A percentile compares a stretch with the other conserved stretches of the same genome.
These are phyloP conservation scores for Diaporthe sp. DNA, from an alignment of 2,329 filamentous ascomycete species.

Conservation along the genomic window DNA sequence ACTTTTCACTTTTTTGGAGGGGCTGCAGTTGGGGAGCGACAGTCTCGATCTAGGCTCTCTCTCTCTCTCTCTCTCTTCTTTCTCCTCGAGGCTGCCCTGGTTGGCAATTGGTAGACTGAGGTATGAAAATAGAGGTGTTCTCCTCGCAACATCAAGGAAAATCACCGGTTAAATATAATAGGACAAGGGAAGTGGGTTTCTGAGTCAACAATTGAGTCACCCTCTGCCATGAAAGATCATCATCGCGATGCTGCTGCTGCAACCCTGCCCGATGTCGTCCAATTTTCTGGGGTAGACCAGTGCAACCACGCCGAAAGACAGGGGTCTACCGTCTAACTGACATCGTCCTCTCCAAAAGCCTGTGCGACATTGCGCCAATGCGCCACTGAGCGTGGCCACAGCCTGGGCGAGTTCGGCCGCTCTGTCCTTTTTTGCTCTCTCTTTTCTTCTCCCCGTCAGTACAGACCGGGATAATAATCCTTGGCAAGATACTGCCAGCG, in stretches of 20 bases:
- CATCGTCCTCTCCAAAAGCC: background rate
- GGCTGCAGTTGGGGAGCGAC: background rate
- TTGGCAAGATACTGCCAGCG: background rate
- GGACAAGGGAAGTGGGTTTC: background rate
- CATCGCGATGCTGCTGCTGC: constrained; percentile 18
- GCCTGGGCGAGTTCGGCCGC: constrained; percentile 13
- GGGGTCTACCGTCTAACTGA: background rate
- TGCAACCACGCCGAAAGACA: background rate
- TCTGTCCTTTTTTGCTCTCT: background rate
- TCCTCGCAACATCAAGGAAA: background rate
- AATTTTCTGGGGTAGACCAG: constrained; percentile 38
- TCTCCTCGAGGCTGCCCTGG: background rate
- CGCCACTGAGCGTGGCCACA: background rate
- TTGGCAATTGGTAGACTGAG: background rate
- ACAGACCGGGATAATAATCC: background rate
- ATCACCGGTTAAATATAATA: background rate
- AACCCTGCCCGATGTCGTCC: constrained; percentile 27
- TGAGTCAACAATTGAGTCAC: constrained; percentile 36
- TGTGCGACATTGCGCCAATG: constrained; percentile 13
- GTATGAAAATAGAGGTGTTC: background rate
- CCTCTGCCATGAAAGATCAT: background rate
- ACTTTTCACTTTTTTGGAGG: constrained; percentile 25
- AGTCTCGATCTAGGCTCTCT: background rate
- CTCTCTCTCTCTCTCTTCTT: background rate
- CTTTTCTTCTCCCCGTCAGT: background rate